Base-by-base conservation (phyloP, 2,329 filamentous ascomycete genomes). In the Pseudocercospora fijiensis region DNA sequence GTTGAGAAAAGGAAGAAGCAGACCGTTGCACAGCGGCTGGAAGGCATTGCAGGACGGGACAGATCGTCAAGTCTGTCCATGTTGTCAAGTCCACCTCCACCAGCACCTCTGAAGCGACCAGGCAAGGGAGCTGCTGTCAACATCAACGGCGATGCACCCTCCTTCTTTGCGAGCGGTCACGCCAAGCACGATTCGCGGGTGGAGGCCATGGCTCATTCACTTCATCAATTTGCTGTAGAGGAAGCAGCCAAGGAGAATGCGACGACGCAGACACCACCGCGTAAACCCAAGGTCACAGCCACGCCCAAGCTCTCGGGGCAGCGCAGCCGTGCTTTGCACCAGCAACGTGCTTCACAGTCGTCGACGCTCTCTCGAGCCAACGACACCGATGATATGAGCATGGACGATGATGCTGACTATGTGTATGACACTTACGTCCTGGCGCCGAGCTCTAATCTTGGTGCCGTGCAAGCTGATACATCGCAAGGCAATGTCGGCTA, bases 351-450 rank as follows among this genome's bases (percentile, higher is more conserved):
- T 8, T 47, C 67, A 13, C 60, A 62, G 30, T 61, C 60, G 7
- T 53, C 49, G 11, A 22, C 61, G 13, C 53, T 60, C 7, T 55
- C 57, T 20, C 62, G 60, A 53, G 43, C 53, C 27, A 56, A 20
- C 20, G 52, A 65, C 18, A 27, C 68, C 28, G 76, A 76, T 64
- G 77, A 80, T 41, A 71, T 76, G 9, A 77, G 79, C 22, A 73
- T 71, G 56, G 78, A 80, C 9, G 78, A 80, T 20, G 78, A 78
- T 20, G 81, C 82, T n/a, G 83, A 85, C 51, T 88, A 85, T 71
- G 84, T 88, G 62, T 87, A 86, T 73, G 86, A 88, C 69, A 86
- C 84, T 9, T 88, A 87, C 72, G 77, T 87, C 47, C 83, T 85
- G 2, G 73, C 74, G 18, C 69, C 73, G 6, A 63, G 37, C 47